These are phyloP conservation scores for Zymoseptoria pseudotritici DNA, from an alignment of 2,329 filamentous ascomycete genomes.

Conservation along the genomic window DNA sequence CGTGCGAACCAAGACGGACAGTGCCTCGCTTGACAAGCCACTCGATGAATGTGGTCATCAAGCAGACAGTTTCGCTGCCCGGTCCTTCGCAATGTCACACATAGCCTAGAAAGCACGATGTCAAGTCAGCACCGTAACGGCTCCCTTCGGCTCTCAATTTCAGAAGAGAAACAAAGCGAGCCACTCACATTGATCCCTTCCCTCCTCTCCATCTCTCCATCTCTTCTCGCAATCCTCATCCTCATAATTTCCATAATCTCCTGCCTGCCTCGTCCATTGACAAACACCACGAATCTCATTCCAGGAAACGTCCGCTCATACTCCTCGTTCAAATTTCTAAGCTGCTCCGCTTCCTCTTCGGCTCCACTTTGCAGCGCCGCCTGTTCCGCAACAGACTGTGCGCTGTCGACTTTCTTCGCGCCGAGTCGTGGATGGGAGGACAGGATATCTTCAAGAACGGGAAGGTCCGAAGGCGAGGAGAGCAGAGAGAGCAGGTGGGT, in stretches of 20 bases:
- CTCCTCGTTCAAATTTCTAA: constrained; percentile 61
- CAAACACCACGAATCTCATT: constrained; percentile 83
- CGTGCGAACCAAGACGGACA: no score
- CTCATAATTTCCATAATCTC: constrained; percentile 79
- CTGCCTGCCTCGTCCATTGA: constrained; percentile 68
- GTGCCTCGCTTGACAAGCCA: no score
- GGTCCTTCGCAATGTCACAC: constrained; percentile 81
- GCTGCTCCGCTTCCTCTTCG: constrained; percentile 46
- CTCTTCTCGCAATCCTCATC: constrained; percentile 59
- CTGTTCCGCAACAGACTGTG: constrained; percentile 74
- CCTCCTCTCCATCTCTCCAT: constrained; percentile 59
- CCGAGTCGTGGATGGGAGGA: constrained; percentile 78
- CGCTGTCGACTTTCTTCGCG: constrained; percentile 72
- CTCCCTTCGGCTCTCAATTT: constrained; percentile 4
- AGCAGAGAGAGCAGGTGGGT: constrained; percentile 44
- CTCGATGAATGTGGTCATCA: neutral
- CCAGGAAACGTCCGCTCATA: constrained; percentile 80
- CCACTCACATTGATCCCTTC: constrained; percentile 64
- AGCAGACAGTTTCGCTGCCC: constrained; percentile 55
- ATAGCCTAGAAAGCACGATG: constrained; percentile 40
- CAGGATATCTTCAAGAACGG: constrained; percentile 63
- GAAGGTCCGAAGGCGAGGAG: constrained; percentile 42
- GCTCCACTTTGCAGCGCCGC: constrained; percentile 55
- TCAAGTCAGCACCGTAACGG: no score
- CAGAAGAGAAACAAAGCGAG: constrained; percentile 1